Evolutionary conservation across 2,329 filamentous ascomycete genomes (phyloP).

Genomic region (Mycocentrospora acerina): DNA sequence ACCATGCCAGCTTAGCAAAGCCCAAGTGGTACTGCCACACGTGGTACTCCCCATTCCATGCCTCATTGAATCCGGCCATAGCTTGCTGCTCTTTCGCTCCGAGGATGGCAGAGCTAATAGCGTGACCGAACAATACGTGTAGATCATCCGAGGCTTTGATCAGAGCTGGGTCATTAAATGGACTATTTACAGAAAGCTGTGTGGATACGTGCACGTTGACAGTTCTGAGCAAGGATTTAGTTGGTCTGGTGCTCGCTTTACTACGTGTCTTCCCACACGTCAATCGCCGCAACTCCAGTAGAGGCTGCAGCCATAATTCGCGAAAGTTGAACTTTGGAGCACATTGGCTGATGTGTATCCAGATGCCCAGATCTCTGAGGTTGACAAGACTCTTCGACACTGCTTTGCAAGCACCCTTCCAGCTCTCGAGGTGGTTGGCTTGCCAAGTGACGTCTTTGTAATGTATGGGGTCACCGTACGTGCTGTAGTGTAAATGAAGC

Average conservation of each 20-base stretch:
- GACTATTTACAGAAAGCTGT: neutral
- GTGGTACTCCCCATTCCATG: constrained; percentile 22
- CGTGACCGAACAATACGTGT: constrained; percentile 29
- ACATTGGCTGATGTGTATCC: constrained; percentile 17
- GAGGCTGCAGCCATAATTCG: constrained; percentile 27
- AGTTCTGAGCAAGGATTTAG: neutral
- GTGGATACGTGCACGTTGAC: constrained; percentile 19
- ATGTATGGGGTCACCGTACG: constrained; percentile 25
- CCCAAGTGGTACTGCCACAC: constrained; percentile 14
- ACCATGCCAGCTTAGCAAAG: constrained; percentile 11
- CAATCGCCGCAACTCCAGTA: constrained; percentile 31
- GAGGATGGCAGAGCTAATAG: constrained; percentile 25
- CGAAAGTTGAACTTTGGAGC: constrained; percentile 23
- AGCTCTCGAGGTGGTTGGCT: constrained; percentile 25
- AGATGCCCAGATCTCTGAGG: constrained; percentile 25
- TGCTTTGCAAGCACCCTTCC: constrained; percentile 23
- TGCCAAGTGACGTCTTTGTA: constrained; percentile 19
- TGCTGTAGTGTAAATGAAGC: constrained; percentile 32
- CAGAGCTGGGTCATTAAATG: constrained; percentile 7
- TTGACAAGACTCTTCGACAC: constrained; percentile 20
- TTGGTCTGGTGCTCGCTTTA: neutral
- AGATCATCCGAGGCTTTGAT: constrained; percentile 20
- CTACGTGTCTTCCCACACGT: neutral
- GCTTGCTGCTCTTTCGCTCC: constrained; percentile 30
- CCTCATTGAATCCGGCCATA: constrained; percentile 25